Evolutionary conservation across 2,329 filamentous ascomycete genomes (phyloP), one percentile per base, ranked within the genome.

Genomic region (Periconia macrospinosa): DNA sequence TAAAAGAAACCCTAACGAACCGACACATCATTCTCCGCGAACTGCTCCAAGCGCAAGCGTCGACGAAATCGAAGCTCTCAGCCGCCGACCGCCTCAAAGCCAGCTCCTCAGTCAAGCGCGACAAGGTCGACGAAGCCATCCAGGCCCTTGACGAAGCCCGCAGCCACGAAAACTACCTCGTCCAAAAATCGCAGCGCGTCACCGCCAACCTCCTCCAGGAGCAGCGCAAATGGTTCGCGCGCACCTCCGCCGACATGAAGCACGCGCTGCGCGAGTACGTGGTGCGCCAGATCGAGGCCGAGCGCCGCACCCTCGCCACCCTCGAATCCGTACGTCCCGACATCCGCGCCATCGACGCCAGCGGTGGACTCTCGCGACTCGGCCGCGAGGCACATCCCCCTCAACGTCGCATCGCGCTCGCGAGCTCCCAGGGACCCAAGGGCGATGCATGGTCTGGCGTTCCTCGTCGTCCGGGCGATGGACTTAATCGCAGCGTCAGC

Each of bases 51-150:
- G 92, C 94, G 1, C 92, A 97, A 72, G 90, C 96, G 71, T 81
- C 81, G 19, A 92, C 92, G 1, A 86, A 90, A 58, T 90, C 86
- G 74, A 94, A 92, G 73, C 84, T 94, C 40, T 86, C 87, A 58
- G 91, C 92, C 1, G 92, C 92, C 1, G 92, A 97, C 73, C 86
- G 94, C 43, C 82, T 99, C 56, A 96, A 95, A 71, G 86, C 88
- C 17, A 91, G 87, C 72, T 89, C 90, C 15, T 94, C 87, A 53
- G 92, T 99, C 35, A 89, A 91, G 57, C 84, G 89, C 35, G 94
- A 99, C 70, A 99, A 97, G 78, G 94, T 97, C 27, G 94, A 99
- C 71, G 94, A 99, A 75, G 94, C 94, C n/a, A 95, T 99, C 67
- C 83, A 86, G 17, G 85, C 91, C 5, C 83, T 97, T 5, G 92